Evolutionary conservation across 257 asterid species (phyloP).

Genomic region (Prunella vulgaris): DNA sequence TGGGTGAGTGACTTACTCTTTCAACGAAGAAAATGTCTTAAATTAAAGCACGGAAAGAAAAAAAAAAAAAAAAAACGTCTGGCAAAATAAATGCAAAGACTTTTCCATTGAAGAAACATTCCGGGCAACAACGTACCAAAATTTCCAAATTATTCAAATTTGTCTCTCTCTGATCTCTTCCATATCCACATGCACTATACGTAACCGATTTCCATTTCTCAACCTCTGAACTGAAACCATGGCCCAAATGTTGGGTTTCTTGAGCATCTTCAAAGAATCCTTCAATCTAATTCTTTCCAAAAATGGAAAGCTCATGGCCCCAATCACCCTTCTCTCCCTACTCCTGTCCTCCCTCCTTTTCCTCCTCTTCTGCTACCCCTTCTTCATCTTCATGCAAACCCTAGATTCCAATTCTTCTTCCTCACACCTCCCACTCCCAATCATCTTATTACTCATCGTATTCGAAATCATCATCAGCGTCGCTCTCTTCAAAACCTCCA

Average conservation of each 20-base stretch:
- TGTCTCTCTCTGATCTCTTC: background rate
- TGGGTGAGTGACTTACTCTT: too few relatives aligned
- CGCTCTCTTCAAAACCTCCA: slow-evolving; percentile 2
- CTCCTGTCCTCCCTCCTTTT: slow-evolving; percentile 21
- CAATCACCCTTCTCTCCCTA: slow-evolving; percentile 18
- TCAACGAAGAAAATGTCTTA: background rate
- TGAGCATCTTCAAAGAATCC: slow-evolving; percentile 26
- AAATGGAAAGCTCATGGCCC: slow-evolving; percentile 27
- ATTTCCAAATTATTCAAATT: background rate
- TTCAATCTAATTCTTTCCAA: slow-evolving; percentile 15
- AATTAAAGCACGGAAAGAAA: too few relatives aligned
- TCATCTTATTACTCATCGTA: background rate
- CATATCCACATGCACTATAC: background rate
- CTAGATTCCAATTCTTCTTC: background rate
- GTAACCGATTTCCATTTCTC: background rate
- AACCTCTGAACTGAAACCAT: background rate
- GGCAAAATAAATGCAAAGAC: background rate
- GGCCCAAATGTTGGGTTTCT: slow-evolving; percentile 16
- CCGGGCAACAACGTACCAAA: background rate
- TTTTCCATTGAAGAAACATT: background rate
- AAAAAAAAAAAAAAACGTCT: background rate
- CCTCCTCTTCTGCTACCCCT: slow-evolving; percentile 12
- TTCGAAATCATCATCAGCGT: slow-evolving; percentile 20
- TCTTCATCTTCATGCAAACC: background rate
- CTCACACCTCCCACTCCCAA: background rate